These are phyloP conservation scores for Fomitopsis palustris DNA, from an alignment of 1,284 basidiomycete genomes.

Conservation along the genomic window DNA sequence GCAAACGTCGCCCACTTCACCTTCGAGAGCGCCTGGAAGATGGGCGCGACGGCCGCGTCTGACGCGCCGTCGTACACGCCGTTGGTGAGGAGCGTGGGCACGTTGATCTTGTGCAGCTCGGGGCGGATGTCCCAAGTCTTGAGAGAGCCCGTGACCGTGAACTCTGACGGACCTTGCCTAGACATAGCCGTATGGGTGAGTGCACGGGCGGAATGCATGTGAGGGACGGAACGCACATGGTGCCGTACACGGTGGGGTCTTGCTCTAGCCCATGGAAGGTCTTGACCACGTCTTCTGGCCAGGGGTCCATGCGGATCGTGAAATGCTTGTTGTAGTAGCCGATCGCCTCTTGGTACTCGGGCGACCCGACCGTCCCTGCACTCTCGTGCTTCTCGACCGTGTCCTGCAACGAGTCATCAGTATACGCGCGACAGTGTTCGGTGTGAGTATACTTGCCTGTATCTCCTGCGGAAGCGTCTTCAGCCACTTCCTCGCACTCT, in stretches of 20 bases:
- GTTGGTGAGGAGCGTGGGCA: constrained; percentile 30
- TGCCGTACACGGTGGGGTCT: constrained; percentile 18
- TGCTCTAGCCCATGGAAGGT: constrained; percentile 15
- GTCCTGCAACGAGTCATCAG: constrained; percentile 18
- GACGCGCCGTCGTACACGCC: constrained; percentile 25
- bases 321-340: constrained; percentile 21
- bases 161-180: too few species aligned
- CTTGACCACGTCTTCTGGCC: constrained; percentile 18
- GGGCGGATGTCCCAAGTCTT: constrained; percentile 24
- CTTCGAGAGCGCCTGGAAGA: constrained; percentile 21
- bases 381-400: constrained; percentile 23
- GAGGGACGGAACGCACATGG: constrained; percentile 12
- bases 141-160: too few species aligned
- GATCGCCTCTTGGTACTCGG: constrained; percentile 27
- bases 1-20: constrained; percentile 28
- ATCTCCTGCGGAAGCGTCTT: constrained; percentile 37
- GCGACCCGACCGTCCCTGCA: not conserved
- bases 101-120: constrained; percentile 22
- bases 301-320: constrained; percentile 21
- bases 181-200: too few species aligned
- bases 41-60: constrained; percentile 24
- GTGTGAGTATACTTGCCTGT: constrained; percentile 15
- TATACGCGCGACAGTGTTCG: not conserved
- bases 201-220: too few species aligned
- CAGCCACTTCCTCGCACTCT: constrained; percentile 26